Percentiles rank a stretch among this genome's conserved stretches.
These are phyloP conservation scores for Coemansia furcata DNA, from an alignment of 192 early-diverging fungal species.

Conservation along the genomic window DNA sequence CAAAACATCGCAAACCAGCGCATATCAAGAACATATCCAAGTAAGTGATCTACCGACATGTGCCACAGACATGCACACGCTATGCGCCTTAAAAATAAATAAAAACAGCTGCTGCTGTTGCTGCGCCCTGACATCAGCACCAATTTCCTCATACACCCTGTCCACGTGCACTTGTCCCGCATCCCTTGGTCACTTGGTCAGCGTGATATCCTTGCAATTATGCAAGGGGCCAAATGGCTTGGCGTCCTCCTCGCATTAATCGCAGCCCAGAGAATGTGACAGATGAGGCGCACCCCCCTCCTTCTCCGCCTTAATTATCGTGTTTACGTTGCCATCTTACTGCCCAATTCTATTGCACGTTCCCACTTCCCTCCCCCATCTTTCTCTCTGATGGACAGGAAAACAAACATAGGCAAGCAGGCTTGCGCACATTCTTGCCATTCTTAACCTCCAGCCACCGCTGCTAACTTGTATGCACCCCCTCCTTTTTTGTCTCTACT, in stretches of 20 bases:
- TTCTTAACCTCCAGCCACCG: not conserved
- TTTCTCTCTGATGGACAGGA: not conserved
- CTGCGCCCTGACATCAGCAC: not conserved
- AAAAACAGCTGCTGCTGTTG: not conserved
- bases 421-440: not conserved
- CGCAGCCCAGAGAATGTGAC: not conserved
- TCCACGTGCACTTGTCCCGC: not conserved
- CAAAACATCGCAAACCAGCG: not conserved
- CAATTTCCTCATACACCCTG: not conserved
- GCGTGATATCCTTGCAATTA: not conserved
- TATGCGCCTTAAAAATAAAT: not conserved
- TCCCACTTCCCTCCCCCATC: not conserved
- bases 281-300: not conserved
- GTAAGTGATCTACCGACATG: not conserved
- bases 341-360: constrained; percentile 2
- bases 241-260: not conserved
- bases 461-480: not conserved
- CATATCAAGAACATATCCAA: not conserved
- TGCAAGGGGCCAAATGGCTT: constrained; percentile 4
- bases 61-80: not conserved
- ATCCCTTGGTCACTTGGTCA: not conserved
- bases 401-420: constrained; percentile 3
- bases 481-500: not conserved
- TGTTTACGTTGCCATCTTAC: not conserved
- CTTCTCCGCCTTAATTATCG: not conserved